A percentile compares a stretch with the other conserved stretches of the same genome.
These are phyloP conservation scores for Beauveria caledonica DNA, from an alignment of 2,329 filamentous ascomycete genomes.

Conservation along the genomic window DNA sequence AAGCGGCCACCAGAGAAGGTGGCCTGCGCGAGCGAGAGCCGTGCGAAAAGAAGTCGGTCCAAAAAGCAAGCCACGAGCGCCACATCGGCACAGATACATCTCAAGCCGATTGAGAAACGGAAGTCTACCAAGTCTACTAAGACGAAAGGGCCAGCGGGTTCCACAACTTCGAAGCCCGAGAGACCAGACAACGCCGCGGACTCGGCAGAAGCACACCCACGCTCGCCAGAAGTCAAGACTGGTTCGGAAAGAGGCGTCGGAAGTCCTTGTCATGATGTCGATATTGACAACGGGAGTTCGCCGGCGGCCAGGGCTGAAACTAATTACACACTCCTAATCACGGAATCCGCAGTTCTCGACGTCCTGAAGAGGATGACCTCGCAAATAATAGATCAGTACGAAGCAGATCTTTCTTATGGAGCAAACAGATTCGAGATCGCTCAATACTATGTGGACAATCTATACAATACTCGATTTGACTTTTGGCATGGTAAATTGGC, in stretches of 20 bases:
- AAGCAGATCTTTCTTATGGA: slow-evolving; percentile 20
- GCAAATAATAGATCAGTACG: slow-evolving; percentile 25
- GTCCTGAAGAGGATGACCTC: slow-evolving; percentile 20
- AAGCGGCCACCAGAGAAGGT: background rate
- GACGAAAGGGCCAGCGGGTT: background rate
- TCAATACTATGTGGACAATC: slow-evolving; percentile 23
- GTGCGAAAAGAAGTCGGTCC: background rate
- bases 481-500: slow-evolving; percentile 24
- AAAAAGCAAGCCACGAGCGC: background rate
- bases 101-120: background rate
- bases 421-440: slow-evolving; percentile 18
- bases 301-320: background rate
- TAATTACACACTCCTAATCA: slow-evolving; percentile 17
- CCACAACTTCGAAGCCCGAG: background rate
- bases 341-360: slow-evolving; percentile 18
- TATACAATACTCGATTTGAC: slow-evolving; percentile 19
- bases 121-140: background rate
- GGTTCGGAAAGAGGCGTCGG: background rate
- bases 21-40: background rate
- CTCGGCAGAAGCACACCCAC: background rate
- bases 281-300: background rate
- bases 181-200: background rate
- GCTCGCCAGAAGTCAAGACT: background rate
- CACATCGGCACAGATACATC: background rate
- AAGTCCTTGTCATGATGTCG: background rate